phyloP scores from a whole-genome alignment of 331 rosid genomes.

The Malus hybrid region DNA sequence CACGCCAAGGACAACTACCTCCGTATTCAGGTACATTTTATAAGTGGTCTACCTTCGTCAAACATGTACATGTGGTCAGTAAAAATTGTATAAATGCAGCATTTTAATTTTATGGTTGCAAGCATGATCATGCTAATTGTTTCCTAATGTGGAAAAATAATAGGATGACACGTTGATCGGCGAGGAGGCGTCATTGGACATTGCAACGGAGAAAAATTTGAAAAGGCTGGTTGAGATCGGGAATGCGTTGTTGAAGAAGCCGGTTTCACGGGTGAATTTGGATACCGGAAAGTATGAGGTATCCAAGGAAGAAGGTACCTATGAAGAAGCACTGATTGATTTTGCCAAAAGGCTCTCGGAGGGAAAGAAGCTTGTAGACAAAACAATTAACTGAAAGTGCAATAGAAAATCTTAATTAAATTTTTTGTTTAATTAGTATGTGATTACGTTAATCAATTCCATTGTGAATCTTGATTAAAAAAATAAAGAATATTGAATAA shows the following conservation, averaged over 20 bases:
- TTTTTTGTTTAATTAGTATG: background rate
- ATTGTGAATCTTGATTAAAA: background rate
- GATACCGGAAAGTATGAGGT: conserved; percentile 18
- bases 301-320: conserved; percentile 20
- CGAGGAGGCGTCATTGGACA: conserved; percentile 13
- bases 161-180: conserved; percentile 26
- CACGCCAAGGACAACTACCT: conserved; percentile 18
- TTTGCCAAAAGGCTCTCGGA: conserved; percentile 26
- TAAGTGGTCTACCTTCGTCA: background rate
- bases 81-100: background rate
- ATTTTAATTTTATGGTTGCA: background rate
- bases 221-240: conserved; percentile 30
- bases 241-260: conserved; percentile 19
- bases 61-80: background rate
- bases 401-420: too few species aligned
- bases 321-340: conserved; percentile 19
- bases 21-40: conserved; percentile 25
- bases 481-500: background rate
- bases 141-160: background rate
- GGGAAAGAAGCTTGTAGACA: conserved; percentile 13
- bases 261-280: conserved; percentile 24
- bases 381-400: background rate
- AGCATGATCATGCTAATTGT: background rate
- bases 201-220: conserved; percentile 24
- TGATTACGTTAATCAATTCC: background rate